Percentiles rank a stretch among this genome's conserved stretches.
Conservation (phyloP, 2,329 filamentous ascomycete genomes). For the Chrysoporthe cubensis region DNA sequence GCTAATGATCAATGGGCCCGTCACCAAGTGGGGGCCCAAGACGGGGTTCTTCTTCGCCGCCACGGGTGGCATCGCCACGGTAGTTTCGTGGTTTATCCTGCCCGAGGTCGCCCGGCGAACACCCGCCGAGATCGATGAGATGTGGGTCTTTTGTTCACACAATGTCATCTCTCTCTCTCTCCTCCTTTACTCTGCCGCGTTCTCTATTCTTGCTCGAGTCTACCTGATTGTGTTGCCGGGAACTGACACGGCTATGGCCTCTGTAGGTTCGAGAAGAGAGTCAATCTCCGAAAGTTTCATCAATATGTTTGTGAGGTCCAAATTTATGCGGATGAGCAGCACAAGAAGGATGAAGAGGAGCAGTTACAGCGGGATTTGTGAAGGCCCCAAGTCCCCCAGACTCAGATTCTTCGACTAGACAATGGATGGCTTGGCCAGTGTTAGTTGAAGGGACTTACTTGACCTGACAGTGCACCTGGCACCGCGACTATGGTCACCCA, state of each 20-base stretch:
- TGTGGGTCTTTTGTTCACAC: conserved; percentile 36
- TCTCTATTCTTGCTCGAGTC: too few relatives aligned
- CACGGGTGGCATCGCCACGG: conserved; percentile 37
- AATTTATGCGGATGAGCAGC: conserved; percentile 33
- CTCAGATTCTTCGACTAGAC: background rate
- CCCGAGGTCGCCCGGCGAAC: conserved; percentile 42
- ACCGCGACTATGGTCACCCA: too few relatives aligned
- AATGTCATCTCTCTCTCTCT: background rate
- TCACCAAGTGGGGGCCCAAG: conserved; percentile 46
- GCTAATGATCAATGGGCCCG: conserved; percentile 46
- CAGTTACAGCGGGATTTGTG: background rate
- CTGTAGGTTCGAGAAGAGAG: conserved; percentile 38
- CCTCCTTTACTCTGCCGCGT: background rate
- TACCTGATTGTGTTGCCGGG: background rate
- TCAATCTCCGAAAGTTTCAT: conserved; percentile 42
- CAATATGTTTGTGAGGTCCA: conserved; percentile 42
- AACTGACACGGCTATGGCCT: background rate
- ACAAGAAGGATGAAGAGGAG: background rate
- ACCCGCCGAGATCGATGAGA: conserved; percentile 43
- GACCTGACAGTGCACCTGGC: too few relatives aligned
- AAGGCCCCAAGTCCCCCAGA: background rate
- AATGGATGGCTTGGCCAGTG: background rate
- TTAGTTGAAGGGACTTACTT: too few relatives aligned
- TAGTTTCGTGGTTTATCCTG: conserved; percentile 43
- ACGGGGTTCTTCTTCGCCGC: conserved; percentile 49